These are phyloP conservation scores for Populus tomentosa DNA, from an alignment of 441 rosid species.

Conservation along the genomic window DNA sequence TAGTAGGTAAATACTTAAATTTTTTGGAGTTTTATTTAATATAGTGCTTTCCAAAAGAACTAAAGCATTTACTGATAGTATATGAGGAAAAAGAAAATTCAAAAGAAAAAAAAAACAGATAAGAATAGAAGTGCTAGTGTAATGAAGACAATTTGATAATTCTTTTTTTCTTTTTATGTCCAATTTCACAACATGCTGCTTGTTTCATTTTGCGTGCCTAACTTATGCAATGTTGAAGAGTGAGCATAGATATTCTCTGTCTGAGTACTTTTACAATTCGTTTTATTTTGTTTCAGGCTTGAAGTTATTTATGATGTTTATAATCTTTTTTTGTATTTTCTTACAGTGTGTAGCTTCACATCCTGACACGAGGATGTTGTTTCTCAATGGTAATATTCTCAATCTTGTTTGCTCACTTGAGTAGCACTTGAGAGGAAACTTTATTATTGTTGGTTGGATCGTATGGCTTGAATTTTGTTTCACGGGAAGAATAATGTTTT, in stretches of 20 bases:
- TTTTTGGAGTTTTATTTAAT: background rate
- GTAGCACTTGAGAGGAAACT: background rate
- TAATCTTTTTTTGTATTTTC: constrained; percentile 8
- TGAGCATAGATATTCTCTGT: background rate
- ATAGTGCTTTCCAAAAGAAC: background rate
- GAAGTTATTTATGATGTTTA: constrained; percentile 15
- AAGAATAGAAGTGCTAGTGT: background rate
- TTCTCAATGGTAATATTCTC: constrained; percentile 78
- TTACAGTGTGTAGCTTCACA: constrained; percentile 98
- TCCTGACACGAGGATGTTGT: constrained; percentile 90
- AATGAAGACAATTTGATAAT: background rate
- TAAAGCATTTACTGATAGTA: background rate
- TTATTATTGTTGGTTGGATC: background rate
- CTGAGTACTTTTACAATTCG: background rate
- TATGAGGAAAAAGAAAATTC: background rate
- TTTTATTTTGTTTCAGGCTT: constrained; percentile 7
- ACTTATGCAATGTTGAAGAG: background rate
- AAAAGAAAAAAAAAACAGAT: too few relatives aligned
- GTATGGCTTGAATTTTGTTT: background rate
- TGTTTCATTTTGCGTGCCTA: background rate
- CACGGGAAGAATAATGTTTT: background rate
- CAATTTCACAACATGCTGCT: background rate
- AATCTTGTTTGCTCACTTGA: constrained; percentile 11
- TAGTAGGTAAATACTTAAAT: background rate
- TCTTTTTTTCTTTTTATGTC: background rate